Conservation (phyloP, 257 asterid species). For the Solanum neorickii region DNA sequence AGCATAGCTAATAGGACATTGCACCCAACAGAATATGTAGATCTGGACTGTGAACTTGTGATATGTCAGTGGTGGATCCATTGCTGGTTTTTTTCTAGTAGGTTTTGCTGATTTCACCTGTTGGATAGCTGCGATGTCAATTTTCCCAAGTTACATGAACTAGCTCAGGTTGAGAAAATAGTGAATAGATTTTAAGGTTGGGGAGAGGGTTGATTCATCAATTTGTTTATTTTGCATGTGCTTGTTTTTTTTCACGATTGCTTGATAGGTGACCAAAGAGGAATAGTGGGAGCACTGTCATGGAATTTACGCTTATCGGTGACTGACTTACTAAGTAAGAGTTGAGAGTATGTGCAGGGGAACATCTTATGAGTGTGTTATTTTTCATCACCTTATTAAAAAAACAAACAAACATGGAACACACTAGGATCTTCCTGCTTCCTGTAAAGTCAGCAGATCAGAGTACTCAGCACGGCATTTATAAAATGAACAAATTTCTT, state of each 20-base stretch:
- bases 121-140: not conserved
- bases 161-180: not conserved
- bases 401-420: not conserved
- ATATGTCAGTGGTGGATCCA: not conserved
- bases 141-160: not conserved
- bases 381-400: not conserved
- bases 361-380: not conserved
- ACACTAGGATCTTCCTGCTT: not conserved
- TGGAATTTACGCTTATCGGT: not conserved
- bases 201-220: not conserved
- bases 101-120: not conserved
- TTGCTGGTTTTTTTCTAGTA: not conserved
- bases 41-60: not conserved
- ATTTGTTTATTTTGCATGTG: not conserved
- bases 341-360: not conserved
- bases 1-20: not conserved
- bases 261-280: not conserved
- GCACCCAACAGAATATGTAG: not conserved
- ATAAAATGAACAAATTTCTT: not conserved
- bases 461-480: not conserved
- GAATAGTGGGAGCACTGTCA: not conserved
- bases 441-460: not conserved
- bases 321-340: not conserved
- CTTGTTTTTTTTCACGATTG: not conserved
- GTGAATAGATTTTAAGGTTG: not conserved